A percentile compares a stretch with the other conserved stretches of the same genome.
phyloP scores from a whole-genome alignment of 2,329 filamentous ascomycete species.

The Aureobasidium sp. region DNA sequence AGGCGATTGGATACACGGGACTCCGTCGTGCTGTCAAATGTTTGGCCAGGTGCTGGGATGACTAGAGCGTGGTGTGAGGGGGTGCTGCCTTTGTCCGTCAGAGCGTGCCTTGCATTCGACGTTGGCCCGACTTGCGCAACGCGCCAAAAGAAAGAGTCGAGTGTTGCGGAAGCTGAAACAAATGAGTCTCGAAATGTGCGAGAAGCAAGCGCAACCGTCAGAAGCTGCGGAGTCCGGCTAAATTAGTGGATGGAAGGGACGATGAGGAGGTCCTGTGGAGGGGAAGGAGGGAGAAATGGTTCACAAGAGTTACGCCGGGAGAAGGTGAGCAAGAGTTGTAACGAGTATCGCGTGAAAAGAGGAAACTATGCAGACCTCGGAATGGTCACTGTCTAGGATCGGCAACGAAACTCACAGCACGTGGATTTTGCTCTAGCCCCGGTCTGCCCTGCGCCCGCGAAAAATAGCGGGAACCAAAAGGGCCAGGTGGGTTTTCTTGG shows the following conservation, averaged over 20 bases:
- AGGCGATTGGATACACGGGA: conserved; percentile 12
- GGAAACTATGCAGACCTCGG: conserved; percentile 15
- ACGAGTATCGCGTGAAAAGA: conserved; percentile 13
- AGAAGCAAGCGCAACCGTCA: not conserved
- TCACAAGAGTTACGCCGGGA: conserved; percentile 8
- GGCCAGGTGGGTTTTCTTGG: not conserved
- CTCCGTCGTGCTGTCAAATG: conserved; percentile 14
- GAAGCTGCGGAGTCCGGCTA: not conserved
- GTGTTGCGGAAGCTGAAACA: conserved; percentile 12
- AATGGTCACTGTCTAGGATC: conserved; percentile 14
- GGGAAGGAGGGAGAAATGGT: not conserved
- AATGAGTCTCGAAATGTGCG: conserved; percentile 1
- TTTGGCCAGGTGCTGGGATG: conserved; percentile 14
- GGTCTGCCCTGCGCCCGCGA: conserved; percentile 11
- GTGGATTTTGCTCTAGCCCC: conserved; percentile 8
- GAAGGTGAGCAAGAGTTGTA: conserved; percentile 2
- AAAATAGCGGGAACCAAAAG: conserved; percentile 15
- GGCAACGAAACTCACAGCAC: conserved; percentile 11
- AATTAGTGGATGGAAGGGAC: not conserved
- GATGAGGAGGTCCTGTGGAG: not conserved
- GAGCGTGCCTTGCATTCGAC: conserved; percentile 19
- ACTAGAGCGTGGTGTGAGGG: conserved; percentile 16
- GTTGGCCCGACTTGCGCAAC: conserved; percentile 13
- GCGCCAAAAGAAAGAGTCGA: conserved; percentile 6
- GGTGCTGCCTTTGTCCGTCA: conserved; percentile 16